Evolutionary conservation across 352 stramenopile species (phyloP), one percentile per base, ranked within the genome.

Genomic region (Pythium aquatile): DNA sequence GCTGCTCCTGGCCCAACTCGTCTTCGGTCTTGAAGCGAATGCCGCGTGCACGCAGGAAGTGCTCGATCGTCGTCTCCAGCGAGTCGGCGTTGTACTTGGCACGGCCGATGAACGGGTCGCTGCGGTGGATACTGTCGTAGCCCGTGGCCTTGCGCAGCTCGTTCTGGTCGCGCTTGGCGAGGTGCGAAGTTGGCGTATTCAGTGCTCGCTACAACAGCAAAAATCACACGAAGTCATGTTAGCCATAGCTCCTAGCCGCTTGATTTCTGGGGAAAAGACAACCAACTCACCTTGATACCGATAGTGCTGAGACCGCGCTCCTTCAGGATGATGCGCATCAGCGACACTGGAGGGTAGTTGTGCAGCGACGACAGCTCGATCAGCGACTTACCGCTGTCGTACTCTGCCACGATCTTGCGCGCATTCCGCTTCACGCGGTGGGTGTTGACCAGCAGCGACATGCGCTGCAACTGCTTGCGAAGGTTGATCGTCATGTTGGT

Each of bases 401-500:
- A 94, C 61, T 94, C 82, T 28, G 75, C 63, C 55, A 73, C 77
- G 66, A 94, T 93, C 52, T 75, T 73, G 33, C 60, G 33, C 28
- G 74, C 80, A 49, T 87, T 73, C 26, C 79, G 79, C 29, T 84
- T 83, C 4, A 94, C 83, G 62, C 85, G 85, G 63, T 93, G 83
- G 54, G 85, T 93, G 58, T 94, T 94, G n/a, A 94, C 83, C 20
- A 94, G 59, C 47, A 94, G 69, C 42, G 83, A 93, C 83, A 93
- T 93, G 44, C 85, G 83, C 73, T 90, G 80, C 42, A 94, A 55
- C 68, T 94, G 85, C 65, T 94, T 94, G 52, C 83, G 78, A 64
- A 94, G 63, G 57, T 94, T 94, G 37, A 94, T 80, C 30, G 85
- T 94, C 80, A 94, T 88, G 62, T 94, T 94, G 61, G 85, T 84